Evolutionary conservation across 768 basidiomycete genomes (phyloP), one percentile per base, ranked within the genome.

Genomic region (Pholiota molesta): DNA sequence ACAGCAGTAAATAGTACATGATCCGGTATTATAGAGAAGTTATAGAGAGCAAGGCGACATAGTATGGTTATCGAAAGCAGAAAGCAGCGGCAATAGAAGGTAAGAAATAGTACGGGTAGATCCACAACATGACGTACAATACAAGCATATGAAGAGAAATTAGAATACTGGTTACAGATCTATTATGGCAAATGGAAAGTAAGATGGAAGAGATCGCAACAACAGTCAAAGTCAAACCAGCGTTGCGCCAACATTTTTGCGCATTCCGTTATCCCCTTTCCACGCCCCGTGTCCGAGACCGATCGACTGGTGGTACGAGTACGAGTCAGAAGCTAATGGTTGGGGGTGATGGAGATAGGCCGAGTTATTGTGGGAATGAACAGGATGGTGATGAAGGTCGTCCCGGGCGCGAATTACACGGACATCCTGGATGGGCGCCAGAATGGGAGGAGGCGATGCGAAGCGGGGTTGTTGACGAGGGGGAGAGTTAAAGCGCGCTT

Each of bases 371-470:
- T 75, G 72, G 8, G 73, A 68, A 11, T 72, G 74, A 1, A 68
- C 69, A 26, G 3, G 29, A 31, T 31, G 31, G 9, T 69, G 71
- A 16, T 68, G 71, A 10, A 65, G 65, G 2, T 69, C 76, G 56
- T 72, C 76, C 61, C 73, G 74, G 61, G n/a, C 11, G 21, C 75
- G 75, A 40, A 70, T 69, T 19, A 72, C 63, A 2, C 78, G 62
- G 45, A 74, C 75, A 33, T 76, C 77, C 53, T 86, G 86, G 40
- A 86, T 85, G 2, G 86, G 86, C 21, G 86, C 85, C 31, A 87
- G 73, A 7, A 75, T 78, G 0, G 84, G 85, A 29, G 86, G 85
- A 0, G 86, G 85, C 0, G 83, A 84, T 21, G 79, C 77, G 59
- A 82, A 84, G 74, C 63, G 74, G 28, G 40, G 11, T 2, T 45